A percentile compares a stretch with the other conserved stretches of the same genome.
Conservation (phyloP, 495 filamentous ascomycete species). For the Lentithecium fluviatile region DNA sequence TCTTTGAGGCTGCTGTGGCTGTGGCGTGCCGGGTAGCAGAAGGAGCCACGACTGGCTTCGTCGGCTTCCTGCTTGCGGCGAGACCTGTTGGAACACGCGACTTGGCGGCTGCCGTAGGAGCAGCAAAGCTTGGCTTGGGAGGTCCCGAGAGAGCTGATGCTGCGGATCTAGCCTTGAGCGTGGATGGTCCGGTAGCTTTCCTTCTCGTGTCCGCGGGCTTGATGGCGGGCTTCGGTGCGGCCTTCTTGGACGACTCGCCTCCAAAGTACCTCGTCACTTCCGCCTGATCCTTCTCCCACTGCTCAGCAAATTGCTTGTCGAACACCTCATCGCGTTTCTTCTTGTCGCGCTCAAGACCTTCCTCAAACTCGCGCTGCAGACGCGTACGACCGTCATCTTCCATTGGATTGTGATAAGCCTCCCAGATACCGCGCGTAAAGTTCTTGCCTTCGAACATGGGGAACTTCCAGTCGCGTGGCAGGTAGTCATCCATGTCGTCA, state of each 20-base stretch:
- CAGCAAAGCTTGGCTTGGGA: slow-evolving; percentile 38
- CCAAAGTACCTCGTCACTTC: slow-evolving; percentile 17
- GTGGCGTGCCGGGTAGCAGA: slow-evolving; percentile 60
- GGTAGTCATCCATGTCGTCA: slow-evolving; percentile 75
- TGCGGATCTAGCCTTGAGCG: slow-evolving; percentile 53
- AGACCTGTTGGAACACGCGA: slow-evolving; percentile 41
- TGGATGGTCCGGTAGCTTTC: slow-evolving; percentile 41
- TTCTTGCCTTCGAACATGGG: slow-evolving; percentile 58
- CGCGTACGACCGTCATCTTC: slow-evolving; percentile 61
- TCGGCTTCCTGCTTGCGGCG: slow-evolving; percentile 48
- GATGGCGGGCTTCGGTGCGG: not conserved
- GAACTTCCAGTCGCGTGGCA: slow-evolving; percentile 55
- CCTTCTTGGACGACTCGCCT: slow-evolving; percentile 19
- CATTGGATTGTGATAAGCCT: slow-evolving; percentile 63
- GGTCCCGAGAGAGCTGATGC: slow-evolving; percentile 54
- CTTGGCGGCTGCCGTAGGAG: slow-evolving; percentile 47
- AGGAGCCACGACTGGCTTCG: slow-evolving; percentile 46
- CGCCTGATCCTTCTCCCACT: slow-evolving; percentile 29
- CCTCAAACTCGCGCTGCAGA: slow-evolving; percentile 24
- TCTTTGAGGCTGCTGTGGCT: slow-evolving; percentile 65
- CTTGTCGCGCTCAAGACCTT: slow-evolving; percentile 55
- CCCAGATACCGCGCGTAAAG: slow-evolving; percentile 65
- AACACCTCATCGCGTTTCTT: slow-evolving; percentile 60
- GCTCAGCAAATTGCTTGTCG: slow-evolving; percentile 39
- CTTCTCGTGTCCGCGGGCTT: not conserved